Evolutionary conservation across 1,139 yeast species (phyloP).

Genomic region (Suhomyces chickasaworum): DNA sequence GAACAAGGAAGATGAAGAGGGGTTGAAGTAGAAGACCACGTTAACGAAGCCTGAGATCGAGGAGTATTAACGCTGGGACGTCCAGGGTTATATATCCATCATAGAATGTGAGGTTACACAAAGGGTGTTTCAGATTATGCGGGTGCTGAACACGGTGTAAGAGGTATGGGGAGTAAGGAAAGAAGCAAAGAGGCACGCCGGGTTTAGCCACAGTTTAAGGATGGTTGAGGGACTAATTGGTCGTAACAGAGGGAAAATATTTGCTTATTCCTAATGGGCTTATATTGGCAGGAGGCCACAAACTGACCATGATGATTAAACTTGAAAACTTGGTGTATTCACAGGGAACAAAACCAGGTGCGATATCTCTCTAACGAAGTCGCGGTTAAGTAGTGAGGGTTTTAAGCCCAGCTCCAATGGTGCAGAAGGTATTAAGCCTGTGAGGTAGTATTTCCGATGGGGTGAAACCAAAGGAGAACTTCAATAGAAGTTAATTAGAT

Average conservation of each 20-base stretch:
- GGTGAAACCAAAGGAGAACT: neutral
- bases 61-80: neutral
- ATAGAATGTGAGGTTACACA: conserved; percentile 11
- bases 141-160: conserved; percentile 7
- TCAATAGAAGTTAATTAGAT: too few species aligned
- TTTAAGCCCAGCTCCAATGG: neutral
- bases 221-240: neutral
- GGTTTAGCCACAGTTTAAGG: neutral
- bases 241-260: too few species aligned
- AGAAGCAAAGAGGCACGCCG: conserved; percentile 3
- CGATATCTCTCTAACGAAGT: neutral
- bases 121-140: conserved; percentile 17
- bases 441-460: neutral
- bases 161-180: conserved; percentile 6
- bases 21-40: neutral
- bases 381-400: neutral
- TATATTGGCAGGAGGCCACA: too few species aligned
- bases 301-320: too few species aligned
- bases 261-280: too few species aligned
- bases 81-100: conserved; percentile 7
- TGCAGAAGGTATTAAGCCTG: neutral
- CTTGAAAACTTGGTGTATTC: too few species aligned
- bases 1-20: neutral
- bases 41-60: neutral
- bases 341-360: neutral